Evolutionary conservation across 257 asterid genomes (phyloP), one percentile per base, ranked within the genome.

Genomic region (Avicennia marina): DNA sequence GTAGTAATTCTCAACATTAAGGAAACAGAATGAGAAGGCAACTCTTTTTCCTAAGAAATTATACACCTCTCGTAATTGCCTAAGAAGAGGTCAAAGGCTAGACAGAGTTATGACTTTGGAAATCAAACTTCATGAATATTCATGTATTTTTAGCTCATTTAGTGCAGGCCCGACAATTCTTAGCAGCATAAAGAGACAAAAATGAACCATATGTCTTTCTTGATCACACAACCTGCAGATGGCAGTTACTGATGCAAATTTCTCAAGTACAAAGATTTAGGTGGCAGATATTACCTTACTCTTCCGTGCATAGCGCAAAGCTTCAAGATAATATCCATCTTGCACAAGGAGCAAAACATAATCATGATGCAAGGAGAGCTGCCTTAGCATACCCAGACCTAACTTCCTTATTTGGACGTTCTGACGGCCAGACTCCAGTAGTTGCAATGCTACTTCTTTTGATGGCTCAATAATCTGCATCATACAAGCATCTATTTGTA

Each of bases 391-490:
- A 70, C 63, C 84, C 46, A 85, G 74, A 56, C 95, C 97, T 72
- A 91, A 68, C 81, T 88, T 91, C 72, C 86, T 80, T 64, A 80
- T 80, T 49, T 72, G 87, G 60, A 70, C 64, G 72, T 91, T 76
- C 63, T 72, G 82, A 56, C 75, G 75, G 39, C 98, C 97, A 54
- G 89, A 83, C 63, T 84, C 95, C 67, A 91, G 67, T 42, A 91
- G 82, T 59, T 89, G 94, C 68, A 85, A 31, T 41, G 98, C 98
- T 56, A 91, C 97, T 72, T 85, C 97, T 62, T 81, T 88, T 48
- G 98, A 85, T 54, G 96, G 97, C 76, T 85, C 98, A 56, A 91
- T 73, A 67, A 88, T 84, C 98, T 91, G 83, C 76, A 79, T 69
- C 8, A 16, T 36, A 51, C 8, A 36, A 48, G 68, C 50, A 64